Percentiles rank a stretch among this genome's conserved stretches.
phyloP scores from a whole-genome alignment of 495 filamentous ascomycete species.

The Penicillium goetzii region DNA sequence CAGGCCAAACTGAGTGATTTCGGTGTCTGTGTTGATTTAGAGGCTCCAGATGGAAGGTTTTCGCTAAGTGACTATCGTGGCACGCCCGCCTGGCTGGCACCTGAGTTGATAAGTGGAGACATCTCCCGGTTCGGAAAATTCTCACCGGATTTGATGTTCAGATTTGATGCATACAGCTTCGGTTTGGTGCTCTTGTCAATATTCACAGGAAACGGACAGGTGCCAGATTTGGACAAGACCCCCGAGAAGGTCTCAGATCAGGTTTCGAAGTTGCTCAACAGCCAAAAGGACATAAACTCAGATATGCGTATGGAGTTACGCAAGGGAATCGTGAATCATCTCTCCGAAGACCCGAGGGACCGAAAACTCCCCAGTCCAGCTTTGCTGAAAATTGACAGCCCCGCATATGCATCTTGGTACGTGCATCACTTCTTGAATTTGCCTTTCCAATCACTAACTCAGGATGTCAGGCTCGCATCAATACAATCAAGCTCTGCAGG shows the following conservation, averaged over 20 bases:
- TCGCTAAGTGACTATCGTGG: conserved; percentile 25
- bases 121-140: conserved; percentile 18
- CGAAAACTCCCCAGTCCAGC: conserved; percentile 20
- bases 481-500: conserved; percentile 10
- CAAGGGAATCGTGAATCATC: conserved; percentile 15
- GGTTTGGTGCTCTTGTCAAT: conserved; percentile 24
- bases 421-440: neutral
- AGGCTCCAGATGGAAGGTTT: conserved; percentile 17
- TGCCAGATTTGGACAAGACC: conserved; percentile 3
- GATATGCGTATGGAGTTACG: conserved; percentile 15
- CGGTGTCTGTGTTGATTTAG: conserved; percentile 31
- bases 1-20: conserved; percentile 37
- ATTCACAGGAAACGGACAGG: conserved; percentile 19
- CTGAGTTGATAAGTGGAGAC: conserved; percentile 21
- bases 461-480: conserved; percentile 10
- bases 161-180: conserved; percentile 27
- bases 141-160: conserved; percentile 22
- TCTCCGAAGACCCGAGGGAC: conserved; percentile 23
- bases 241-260: conserved; percentile 6
- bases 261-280: conserved; percentile 12
- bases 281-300: conserved; percentile 15
- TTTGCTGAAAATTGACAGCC: conserved; percentile 20
- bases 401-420: conserved; percentile 28
- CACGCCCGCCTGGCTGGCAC: conserved; percentile 31
- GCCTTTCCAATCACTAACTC: neutral